Evolutionary conservation across 306 rosid genomes (phyloP).

Genomic region (Rosa persica): DNA sequence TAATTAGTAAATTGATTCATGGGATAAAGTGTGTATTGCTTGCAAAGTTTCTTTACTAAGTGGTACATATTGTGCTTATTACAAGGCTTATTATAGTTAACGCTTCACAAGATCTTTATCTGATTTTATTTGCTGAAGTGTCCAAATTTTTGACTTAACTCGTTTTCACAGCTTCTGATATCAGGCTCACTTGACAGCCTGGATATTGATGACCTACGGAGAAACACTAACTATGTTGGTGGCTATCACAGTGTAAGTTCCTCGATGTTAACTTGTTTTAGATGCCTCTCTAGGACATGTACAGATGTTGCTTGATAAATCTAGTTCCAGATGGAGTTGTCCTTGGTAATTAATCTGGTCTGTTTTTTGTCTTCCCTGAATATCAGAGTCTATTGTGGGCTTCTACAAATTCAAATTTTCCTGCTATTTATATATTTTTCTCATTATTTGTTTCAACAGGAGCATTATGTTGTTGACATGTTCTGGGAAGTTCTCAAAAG

Average conservation of each 20-base stretch:
- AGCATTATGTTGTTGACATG: constrained; percentile 83
- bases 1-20: neutral
- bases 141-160: neutral
- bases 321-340: neutral
- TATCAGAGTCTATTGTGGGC: neutral
- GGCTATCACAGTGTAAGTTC: constrained; percentile 82
- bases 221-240: constrained; percentile 77
- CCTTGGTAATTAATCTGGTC: neutral
- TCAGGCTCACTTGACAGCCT: constrained; percentile 97
- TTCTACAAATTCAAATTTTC: neutral
- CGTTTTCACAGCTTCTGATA: constrained; percentile 74
- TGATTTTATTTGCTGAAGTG: neutral
- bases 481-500: constrained; percentile 94
- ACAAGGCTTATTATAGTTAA: neutral
- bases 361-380: neutral
- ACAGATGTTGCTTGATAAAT: neutral
- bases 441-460: constrained; percentile 46
- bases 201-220: constrained; percentile 91
- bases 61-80: neutral
- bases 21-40: neutral
- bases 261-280: neutral
- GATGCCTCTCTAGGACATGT: neutral
- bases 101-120: neutral
- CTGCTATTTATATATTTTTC: neutral
- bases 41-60: neutral